Evolutionary conservation across 805 yeast species (phyloP).

Genomic region (Saccharomycopsis sp.): DNA sequence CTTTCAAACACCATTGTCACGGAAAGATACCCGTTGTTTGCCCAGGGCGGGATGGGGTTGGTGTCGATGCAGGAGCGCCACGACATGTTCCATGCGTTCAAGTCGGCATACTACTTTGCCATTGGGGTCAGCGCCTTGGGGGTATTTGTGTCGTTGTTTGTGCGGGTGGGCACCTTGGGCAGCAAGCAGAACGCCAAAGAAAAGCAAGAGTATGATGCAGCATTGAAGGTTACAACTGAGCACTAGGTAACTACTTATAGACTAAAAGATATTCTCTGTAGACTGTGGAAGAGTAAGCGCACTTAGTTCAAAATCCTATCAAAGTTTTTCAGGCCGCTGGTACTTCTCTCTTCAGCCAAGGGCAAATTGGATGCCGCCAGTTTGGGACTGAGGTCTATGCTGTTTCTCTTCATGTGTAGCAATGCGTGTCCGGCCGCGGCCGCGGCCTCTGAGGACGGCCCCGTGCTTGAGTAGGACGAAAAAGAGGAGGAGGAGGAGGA

Average conservation of each 20-base stretch:
- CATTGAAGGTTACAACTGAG: no score
- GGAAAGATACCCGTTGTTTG: conserved; percentile 28
- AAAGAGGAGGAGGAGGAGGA: neutral
- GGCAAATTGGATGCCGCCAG: no score
- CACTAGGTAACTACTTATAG: no score
- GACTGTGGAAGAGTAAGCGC: no score
- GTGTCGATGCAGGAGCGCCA: conserved; percentile 17
- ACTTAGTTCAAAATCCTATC: no score
- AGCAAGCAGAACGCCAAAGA: conserved; percentile 10
- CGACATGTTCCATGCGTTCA: conserved; percentile 28
- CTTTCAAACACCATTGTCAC: conserved; percentile 33
- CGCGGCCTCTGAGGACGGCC: neutral
- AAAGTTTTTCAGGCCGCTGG: no score
- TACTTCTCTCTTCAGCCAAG: no score
- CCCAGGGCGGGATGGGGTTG: conserved; percentile 24
- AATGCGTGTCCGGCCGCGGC: conserved; percentile 19
- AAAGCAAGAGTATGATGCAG: conserved; percentile 15
- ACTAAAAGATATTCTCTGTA: no score
- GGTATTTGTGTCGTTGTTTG: conserved; percentile 27
- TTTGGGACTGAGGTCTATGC: no score
- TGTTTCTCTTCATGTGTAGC: conserved; percentile 16
- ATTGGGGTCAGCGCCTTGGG: conserved; percentile 29
- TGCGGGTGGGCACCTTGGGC: conserved; percentile 32
- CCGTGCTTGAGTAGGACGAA: neutral
- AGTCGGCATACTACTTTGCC: conserved; percentile 33